Conservation (phyloP, 495 filamentous ascomycete species). For the Lasiosphaeria ovina region DNA sequence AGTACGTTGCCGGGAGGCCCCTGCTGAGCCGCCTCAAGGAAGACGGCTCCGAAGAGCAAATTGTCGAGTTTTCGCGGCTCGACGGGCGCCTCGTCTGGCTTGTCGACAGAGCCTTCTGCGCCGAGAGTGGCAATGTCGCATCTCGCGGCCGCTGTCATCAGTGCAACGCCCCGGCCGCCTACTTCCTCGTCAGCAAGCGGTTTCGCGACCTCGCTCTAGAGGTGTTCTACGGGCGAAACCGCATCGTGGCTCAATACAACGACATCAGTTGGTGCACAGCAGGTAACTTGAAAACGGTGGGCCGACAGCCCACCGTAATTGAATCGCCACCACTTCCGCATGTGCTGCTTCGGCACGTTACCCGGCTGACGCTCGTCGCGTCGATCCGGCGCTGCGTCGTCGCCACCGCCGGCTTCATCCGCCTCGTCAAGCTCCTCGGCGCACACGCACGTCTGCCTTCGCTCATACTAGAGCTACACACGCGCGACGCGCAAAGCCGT, state of each 20-base stretch:
- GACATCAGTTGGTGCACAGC: slow-evolving; percentile 2
- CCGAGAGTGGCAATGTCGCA: not conserved
- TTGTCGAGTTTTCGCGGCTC: slow-evolving; percentile 2
- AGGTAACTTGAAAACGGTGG: not conserved
- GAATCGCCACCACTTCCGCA: not conserved
- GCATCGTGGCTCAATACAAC: slow-evolving; percentile 2
- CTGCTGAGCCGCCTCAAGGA: not conserved
- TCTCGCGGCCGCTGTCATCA: slow-evolving; percentile 1
- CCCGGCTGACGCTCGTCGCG: slow-evolving; percentile 4
- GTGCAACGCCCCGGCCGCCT: not conserved
- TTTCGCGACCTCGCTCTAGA: slow-evolving; percentile 1
- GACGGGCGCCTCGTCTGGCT: slow-evolving; percentile 1
- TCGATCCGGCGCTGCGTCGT: not conserved
- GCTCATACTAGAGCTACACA: not conserved
- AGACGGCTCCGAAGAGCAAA: not conserved
- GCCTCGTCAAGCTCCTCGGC: not conserved
- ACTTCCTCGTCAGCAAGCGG: slow-evolving; percentile 6
- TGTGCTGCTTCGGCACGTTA: slow-evolving; percentile 1
- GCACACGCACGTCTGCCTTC: slow-evolving; percentile 1
- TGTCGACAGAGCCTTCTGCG: not conserved
- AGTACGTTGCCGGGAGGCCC: slow-evolving; percentile 3
- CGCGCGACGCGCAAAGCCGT: not conserved
- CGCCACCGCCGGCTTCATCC: not conserved
- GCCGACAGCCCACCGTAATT: not conserved
- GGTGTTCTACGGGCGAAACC: slow-evolving; percentile 1